Evolutionary conservation across 768 basidiomycete species (phyloP), one percentile per base, ranked within the genome.

Genomic region (Naganishia friedmannii): DNA sequence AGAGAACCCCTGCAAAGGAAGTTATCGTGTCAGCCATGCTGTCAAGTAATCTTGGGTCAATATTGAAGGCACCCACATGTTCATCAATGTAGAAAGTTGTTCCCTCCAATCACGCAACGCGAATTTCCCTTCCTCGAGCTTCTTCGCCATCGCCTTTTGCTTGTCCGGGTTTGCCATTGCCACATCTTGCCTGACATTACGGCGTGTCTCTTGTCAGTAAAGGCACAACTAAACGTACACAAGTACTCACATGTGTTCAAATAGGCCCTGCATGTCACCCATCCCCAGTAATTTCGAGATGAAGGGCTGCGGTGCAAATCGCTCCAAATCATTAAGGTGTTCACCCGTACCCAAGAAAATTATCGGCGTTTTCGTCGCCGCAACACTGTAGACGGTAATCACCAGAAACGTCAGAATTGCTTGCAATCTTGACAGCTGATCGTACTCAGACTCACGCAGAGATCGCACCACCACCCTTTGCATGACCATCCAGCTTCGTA

Each of bases 401-500:
- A 31, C 37, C 19, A 32, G 6, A 26, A 37, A n/a, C 17, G 17
- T 31, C 19, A 58, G 21, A 42, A 37, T 46, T 46, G 15, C 3
- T 46, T 15, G 21, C 45, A 21, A 15, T n/a, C n/a, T 15, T 4
- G 29, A 28, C 42, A 17, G 56, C n/a, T 37, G 8, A 34, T 1
- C 3, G 56, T 31, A 6, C 21, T 34, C 34, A 54, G 21, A 53
- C 93, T 70, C 83, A 97, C 95, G 95, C 95, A 54, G 96, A 99
- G 71, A 99, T 98, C 34, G 96, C 96, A 28, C 96, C 96, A 80
- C 96, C 96, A 68, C 96, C 96, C 80, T 96, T 98, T 0, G 96
- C 96, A 76, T 99, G 96, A 4, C 96, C 96, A 75, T 99, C 96
- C 88, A 99, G 92, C 83, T 99, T 99, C 13, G 96, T 99, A 19